Conservation (phyloP, 495 filamentous ascomycete genomes). For the Aspergillus conjunctus region DNA sequence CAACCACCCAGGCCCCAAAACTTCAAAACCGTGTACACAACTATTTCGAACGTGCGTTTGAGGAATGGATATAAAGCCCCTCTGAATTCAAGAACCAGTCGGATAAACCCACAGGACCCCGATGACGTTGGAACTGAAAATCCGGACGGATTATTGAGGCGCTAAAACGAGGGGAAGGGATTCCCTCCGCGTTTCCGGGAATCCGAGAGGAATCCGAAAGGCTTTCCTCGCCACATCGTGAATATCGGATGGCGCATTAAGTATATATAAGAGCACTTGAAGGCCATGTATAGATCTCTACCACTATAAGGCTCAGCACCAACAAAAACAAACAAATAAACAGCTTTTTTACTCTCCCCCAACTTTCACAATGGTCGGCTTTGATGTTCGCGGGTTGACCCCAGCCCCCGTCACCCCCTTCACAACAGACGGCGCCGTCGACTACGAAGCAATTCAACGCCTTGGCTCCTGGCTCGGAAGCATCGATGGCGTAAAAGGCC, state of each 20-base stretch:
- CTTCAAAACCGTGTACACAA: too few species aligned
- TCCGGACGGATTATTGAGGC: too few species aligned
- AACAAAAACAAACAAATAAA: neutral
- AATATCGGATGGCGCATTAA: neutral
- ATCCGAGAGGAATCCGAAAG: neutral
- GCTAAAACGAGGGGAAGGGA: too few species aligned
- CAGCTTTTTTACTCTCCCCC: neutral
- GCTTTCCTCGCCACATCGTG: neutral
- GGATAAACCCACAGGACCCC: too few species aligned
- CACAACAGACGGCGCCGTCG: constrained; percentile 31
- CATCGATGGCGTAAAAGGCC: constrained; percentile 39
- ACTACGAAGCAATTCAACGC: constrained; percentile 38
- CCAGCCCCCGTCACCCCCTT: constrained; percentile 41
- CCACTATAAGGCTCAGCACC: neutral
- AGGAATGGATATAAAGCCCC: too few species aligned
- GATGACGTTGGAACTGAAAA: too few species aligned
- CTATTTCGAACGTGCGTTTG: too few species aligned
- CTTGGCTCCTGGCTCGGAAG: constrained; percentile 39
- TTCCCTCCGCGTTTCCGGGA: neutral
- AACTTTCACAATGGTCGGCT: constrained; percentile 23
- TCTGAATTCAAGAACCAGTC: too few species aligned
- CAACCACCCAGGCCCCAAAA: too few species aligned
- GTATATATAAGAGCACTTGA: neutral
- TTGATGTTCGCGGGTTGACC: constrained; percentile 35
- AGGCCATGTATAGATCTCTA: neutral